phyloP scores from a whole-genome alignment of 805 yeast species.

The Clavispora phyllophila region DNA sequence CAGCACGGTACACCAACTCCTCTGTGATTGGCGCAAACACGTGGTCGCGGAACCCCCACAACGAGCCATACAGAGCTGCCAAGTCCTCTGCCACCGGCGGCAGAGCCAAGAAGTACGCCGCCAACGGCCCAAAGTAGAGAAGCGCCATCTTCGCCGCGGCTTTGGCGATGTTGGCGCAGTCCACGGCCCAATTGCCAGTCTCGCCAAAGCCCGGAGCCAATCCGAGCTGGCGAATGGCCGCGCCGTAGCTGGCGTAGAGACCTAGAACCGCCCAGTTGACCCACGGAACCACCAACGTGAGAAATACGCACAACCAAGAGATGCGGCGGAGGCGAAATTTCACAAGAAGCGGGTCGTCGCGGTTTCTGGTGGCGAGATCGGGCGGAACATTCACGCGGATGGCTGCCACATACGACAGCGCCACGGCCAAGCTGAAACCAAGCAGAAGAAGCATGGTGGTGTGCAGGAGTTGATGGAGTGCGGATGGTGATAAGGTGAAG shows the following conservation, averaged over 20 bases:
- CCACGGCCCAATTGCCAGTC: constrained; percentile 6
- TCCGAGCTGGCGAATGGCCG: constrained; percentile 21
- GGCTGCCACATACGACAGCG: constrained; percentile 43
- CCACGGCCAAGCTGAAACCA: constrained; percentile 20
- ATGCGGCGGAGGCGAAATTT: constrained; percentile 37
- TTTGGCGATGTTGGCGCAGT: constrained; percentile 10
- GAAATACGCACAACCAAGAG: constrained; percentile 22
- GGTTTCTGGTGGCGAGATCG: constrained; percentile 15
- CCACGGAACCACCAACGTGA: constrained; percentile 27
- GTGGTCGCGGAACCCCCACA: constrained; percentile 50
- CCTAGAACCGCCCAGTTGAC: constrained; percentile 9
- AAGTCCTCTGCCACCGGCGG: constrained; percentile 14
- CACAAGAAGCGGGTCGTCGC: constrained; percentile 44
- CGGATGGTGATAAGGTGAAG: too few species aligned
- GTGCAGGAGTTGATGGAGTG: background rate
- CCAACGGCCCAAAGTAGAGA: constrained; percentile 19
- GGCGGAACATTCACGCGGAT: constrained; percentile 30
- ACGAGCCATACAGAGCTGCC: constrained; percentile 15
- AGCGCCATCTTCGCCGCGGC: constrained; percentile 9
- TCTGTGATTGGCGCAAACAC: constrained; percentile 75
- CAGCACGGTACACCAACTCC: constrained; percentile 64
- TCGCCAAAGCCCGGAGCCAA: constrained; percentile 30
- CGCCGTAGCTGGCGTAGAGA: constrained; percentile 1
- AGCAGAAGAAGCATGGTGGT: background rate
- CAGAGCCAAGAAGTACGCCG: constrained; percentile 9